These are phyloP conservation scores for Stentor roeselii DNA, from an alignment of 73 alveolate genomes.

Conservation along the genomic window DNA sequence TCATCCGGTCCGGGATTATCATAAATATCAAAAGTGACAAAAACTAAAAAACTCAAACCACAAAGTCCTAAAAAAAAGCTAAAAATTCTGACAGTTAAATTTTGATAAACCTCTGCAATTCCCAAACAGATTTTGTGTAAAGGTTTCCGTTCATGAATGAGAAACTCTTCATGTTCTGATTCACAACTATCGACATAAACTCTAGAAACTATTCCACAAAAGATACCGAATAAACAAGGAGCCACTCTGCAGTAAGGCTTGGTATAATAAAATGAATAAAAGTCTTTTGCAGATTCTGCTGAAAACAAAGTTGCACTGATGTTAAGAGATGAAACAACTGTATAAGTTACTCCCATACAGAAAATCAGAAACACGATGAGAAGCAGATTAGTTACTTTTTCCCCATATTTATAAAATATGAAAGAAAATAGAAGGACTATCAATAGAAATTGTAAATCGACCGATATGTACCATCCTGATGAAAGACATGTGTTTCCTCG, in stretches of 20 bases:
- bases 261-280: not conserved
- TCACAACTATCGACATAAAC: too few relatives aligned
- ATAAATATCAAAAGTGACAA: not conserved
- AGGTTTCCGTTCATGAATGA: too few relatives aligned
- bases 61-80: not conserved
- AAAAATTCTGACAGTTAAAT: not conserved
- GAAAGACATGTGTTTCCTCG: constrained; percentile 26
- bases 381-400: too few relatives aligned
- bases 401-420: too few relatives aligned
- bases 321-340: not conserved
- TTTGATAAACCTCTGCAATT: not conserved
- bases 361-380: too few relatives aligned
- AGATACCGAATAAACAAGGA: not conserved
- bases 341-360: too few relatives aligned
- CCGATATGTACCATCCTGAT: constrained; percentile 42
- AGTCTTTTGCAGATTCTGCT: not conserved
- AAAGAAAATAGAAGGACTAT: too few relatives aligned
- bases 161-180: too few relatives aligned
- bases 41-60: not conserved
- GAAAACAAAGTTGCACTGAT: not conserved
- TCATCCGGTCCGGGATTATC: constrained; percentile 6
- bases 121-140: too few relatives aligned
- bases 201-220: too few relatives aligned
- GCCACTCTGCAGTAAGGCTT: not conserved
- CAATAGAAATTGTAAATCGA: constrained; percentile 39